These are phyloP conservation scores for Botryotinia convoluta DNA, from an alignment of 2,329 filamentous ascomycete species.

Conservation along the genomic window DNA sequence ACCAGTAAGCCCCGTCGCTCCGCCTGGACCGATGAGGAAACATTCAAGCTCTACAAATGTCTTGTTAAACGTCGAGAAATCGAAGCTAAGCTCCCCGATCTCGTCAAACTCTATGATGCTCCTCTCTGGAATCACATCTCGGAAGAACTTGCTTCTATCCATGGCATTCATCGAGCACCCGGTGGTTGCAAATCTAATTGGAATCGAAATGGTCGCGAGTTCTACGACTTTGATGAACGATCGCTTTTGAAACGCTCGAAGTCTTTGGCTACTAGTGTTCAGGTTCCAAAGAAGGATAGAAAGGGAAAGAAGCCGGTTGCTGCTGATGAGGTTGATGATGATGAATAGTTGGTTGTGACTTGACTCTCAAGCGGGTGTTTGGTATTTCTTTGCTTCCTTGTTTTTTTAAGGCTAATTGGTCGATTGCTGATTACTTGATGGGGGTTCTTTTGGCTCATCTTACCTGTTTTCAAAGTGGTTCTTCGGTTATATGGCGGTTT, in stretches of 20 bases:
- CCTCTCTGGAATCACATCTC: not conserved
- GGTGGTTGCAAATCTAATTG: slow-evolving; percentile 6
- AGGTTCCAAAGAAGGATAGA: not conserved
- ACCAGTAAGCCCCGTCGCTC: not conserved
- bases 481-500: not conserved
- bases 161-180: not conserved
- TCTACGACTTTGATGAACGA: not conserved
- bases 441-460: not conserved
- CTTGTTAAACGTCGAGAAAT: not conserved
- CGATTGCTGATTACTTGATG: not conserved
- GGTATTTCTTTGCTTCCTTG: not conserved
- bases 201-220: not conserved
- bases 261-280: slow-evolving; percentile 9
- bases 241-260: not conserved
- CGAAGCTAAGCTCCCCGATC: not conserved
- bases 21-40: not conserved
- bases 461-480: not conserved
- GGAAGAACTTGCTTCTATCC: not conserved
- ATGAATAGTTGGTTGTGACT: not conserved
- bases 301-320: not conserved
- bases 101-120: not conserved
- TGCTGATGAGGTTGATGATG: not conserved
- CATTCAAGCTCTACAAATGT: not conserved
- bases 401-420: not conserved
- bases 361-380: not conserved